phyloP scores from a whole-genome alignment of 1,284 basidiomycete genomes.

The Ceraceosorus guamensis region DNA sequence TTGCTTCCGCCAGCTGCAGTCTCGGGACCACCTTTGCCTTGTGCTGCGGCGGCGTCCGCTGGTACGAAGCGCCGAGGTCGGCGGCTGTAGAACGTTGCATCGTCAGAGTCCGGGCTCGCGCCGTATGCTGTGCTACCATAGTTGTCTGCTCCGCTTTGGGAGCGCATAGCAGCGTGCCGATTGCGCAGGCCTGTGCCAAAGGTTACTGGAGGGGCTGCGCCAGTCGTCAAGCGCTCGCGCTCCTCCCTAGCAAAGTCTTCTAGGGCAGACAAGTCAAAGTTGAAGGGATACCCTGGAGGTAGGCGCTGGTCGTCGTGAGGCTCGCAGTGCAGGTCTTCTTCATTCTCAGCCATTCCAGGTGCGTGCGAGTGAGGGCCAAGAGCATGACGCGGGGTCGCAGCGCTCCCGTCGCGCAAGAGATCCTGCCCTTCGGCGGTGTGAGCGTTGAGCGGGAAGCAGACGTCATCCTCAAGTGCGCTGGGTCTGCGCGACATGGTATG shows the following conservation, averaged over 20 bases:
- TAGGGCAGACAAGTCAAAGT: conserved; percentile 38
- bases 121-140: conserved; percentile 17
- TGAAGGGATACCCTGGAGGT: conserved; percentile 42
- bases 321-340: conserved; percentile 6
- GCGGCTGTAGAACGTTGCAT: conserved; percentile 44
- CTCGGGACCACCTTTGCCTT: conserved; percentile 1
- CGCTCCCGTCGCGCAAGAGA: conserved; percentile 9
- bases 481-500: conserved; percentile 23
- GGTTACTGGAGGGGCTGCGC: no score
- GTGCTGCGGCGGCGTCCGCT: conserved; percentile 16
- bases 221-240: conserved; percentile 23
- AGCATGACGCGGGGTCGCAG: conserved; percentile 4
- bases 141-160: background rate
- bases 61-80: conserved; percentile 33
- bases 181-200: conserved; percentile 22
- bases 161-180: conserved; percentile 10
- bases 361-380: conserved; percentile 10
- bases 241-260: conserved; percentile 42
- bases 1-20: conserved; percentile 24
- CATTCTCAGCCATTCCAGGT: conserved; percentile 9
- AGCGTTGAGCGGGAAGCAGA: conserved; percentile 47
- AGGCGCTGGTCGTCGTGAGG: background rate
- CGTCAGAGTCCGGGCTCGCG: conserved; percentile 37
- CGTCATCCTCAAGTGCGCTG: conserved; percentile 38
- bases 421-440: conserved; percentile 13